A percentile compares a stretch with the other conserved stretches of the same genome.
phyloP scores from a whole-genome alignment of 345 rosid genomes.

The Boechera retrofracta region DNA sequence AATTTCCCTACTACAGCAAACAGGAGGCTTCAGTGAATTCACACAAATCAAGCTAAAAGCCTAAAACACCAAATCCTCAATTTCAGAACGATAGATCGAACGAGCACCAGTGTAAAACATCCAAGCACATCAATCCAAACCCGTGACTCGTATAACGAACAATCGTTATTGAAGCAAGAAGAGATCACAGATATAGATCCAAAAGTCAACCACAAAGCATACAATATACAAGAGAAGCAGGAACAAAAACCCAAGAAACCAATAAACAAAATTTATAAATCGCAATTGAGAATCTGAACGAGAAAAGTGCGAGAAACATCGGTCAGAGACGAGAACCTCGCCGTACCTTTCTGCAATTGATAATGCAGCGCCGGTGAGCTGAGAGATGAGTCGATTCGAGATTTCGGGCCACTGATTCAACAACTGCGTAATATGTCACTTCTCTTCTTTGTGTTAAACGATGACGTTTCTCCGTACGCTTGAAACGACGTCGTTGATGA shows the following conservation, averaged over 20 bases:
- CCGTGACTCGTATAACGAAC: neutral
- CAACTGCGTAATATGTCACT: slow-evolving; percentile 25
- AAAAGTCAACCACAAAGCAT: slow-evolving; percentile 39
- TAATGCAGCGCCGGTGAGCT: slow-evolving; percentile 36
- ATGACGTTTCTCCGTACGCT: neutral
- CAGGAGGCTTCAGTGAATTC: neutral
- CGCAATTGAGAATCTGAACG: slow-evolving; percentile 19
- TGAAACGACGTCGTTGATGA: neutral
- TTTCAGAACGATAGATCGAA: slow-evolving; percentile 33
- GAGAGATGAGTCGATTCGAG: slow-evolving; percentile 36
- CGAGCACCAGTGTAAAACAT: slow-evolving; percentile 21
- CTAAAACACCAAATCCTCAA: slow-evolving; percentile 11
- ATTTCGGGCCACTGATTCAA: slow-evolving; percentile 37
- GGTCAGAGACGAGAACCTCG: slow-evolving; percentile 5
- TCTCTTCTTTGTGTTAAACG: slow-evolving; percentile 1
- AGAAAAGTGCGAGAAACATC: neutral
- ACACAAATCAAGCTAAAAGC: slow-evolving; percentile 20
- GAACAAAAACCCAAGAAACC: slow-evolving; percentile 15
- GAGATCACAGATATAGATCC: slow-evolving; percentile 33
- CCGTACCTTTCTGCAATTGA: slow-evolving; percentile 11
- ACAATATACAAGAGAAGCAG: neutral
- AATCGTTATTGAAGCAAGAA: neutral
- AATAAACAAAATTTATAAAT: neutral
- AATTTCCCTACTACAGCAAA: neutral
- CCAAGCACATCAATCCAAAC: slow-evolving; percentile 20